phyloP scores from a whole-genome alignment of 805 yeast genomes.

The Candida nitratophila region DNA sequence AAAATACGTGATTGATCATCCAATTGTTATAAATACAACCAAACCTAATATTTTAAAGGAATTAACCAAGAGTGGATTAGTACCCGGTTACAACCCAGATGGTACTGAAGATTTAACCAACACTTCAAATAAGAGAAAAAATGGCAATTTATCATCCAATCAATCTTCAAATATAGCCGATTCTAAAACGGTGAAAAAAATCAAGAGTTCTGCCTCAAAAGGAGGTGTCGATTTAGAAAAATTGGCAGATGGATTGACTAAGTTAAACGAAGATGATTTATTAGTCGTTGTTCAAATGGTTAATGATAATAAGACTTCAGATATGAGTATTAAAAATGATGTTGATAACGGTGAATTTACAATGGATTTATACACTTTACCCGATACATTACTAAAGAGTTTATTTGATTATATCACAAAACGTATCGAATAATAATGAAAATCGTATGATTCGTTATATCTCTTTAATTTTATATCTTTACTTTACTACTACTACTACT shows the following conservation, averaged over 20 bases:
- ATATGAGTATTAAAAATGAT: slow-evolving; percentile 92
- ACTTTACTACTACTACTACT: no score
- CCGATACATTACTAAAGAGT: slow-evolving; percentile 84
- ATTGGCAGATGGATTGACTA: slow-evolving; percentile 83
- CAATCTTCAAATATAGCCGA: slow-evolving; percentile 16
- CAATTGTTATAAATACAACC: slow-evolving; percentile 64
- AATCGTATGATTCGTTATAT: no score
- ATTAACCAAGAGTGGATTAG: slow-evolving; percentile 75
- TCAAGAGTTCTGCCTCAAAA: slow-evolving; percentile 52
- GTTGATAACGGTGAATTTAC: slow-evolving; percentile 96
- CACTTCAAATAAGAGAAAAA: slow-evolving; percentile 17
- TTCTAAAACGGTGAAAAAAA: slow-evolving; percentile 40
- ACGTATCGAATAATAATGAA: slow-evolving; percentile 36
- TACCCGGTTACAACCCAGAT: slow-evolving; percentile 41
- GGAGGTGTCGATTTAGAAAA: slow-evolving; percentile 83
- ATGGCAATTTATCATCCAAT: not conserved
- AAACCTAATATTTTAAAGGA: slow-evolving; percentile 68
- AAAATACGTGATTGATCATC: slow-evolving; percentile 71
- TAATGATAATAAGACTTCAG: slow-evolving; percentile 89
- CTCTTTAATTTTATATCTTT: not conserved
- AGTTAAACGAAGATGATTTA: slow-evolving; percentile 85
- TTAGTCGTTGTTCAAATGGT: slow-evolving; percentile 96
- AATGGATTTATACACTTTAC: slow-evolving; percentile 89
- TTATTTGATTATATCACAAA: slow-evolving; percentile 91
- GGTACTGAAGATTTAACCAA: not conserved